A percentile compares a stretch with the other conserved stretches of the same genome.
These are phyloP conservation scores for Physcomitrellopsis africana DNA, from an alignment of 225 moss, liverwort and hornwort genomes.

Conservation along the genomic window DNA sequence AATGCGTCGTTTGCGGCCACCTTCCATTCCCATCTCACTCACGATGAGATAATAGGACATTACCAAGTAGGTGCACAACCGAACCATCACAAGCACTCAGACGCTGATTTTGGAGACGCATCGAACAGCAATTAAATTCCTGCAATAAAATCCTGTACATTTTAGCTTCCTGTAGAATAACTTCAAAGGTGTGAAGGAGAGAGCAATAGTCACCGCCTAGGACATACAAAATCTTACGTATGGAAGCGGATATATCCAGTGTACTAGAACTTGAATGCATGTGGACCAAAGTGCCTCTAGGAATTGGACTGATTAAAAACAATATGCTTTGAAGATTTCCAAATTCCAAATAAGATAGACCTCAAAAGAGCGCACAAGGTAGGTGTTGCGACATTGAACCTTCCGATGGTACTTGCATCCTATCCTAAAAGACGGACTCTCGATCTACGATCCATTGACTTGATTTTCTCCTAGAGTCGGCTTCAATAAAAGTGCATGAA, in stretches of 20 bases:
- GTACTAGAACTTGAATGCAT: too few relatives aligned
- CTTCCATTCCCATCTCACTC: constrained; percentile 11
- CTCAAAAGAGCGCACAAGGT: too few relatives aligned
- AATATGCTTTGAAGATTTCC: too few relatives aligned
- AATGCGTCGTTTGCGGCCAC: constrained; percentile 16
- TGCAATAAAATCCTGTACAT: constrained; percentile 14
- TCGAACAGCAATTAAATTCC: constrained; percentile 14
- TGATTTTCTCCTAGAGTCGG: neutral
- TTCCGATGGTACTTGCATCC: too few relatives aligned
- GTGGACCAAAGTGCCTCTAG: too few relatives aligned
- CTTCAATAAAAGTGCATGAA: neutral
- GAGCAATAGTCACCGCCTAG: neutral
- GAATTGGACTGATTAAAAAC: too few relatives aligned
- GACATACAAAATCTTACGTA: too few relatives aligned
- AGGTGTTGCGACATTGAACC: too few relatives aligned
- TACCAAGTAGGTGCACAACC: constrained; percentile 15
- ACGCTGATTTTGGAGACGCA: constrained; percentile 20
- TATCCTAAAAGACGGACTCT: neutral
- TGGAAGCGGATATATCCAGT: too few relatives aligned
- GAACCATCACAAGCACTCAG: constrained; percentile 13
- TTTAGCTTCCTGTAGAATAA: neutral
- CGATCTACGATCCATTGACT: neutral
- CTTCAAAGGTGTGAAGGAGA: neutral
- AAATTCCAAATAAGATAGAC: too few relatives aligned
- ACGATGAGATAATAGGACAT: neutral